Percentiles rank a stretch among this genome's conserved stretches.
Conservation (phyloP, 495 filamentous ascomycete species). For the Podospora appendiculata region DNA sequence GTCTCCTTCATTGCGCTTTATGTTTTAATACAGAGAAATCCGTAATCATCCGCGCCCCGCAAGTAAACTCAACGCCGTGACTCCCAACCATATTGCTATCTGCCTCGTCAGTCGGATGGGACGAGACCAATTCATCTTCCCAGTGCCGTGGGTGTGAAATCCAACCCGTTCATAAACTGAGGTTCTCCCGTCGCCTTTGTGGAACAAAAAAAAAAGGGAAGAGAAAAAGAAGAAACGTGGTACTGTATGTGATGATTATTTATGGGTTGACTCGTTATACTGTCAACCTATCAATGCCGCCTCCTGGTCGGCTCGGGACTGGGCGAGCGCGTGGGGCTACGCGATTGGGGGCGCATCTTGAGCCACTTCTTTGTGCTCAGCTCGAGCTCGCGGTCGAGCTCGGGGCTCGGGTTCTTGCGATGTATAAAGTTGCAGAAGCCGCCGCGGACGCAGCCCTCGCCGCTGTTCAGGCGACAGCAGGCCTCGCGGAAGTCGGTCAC, state of each 20-base stretch:
- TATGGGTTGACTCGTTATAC: too few species aligned
- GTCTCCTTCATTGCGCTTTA: not conserved
- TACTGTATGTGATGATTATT: too few species aligned
- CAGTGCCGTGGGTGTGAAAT: too few species aligned
- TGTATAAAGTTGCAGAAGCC: conserved; percentile 99
- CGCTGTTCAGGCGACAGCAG: conserved; percentile 88
- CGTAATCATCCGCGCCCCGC: not conserved
- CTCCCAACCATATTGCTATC: not conserved
- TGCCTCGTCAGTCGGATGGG: too few species aligned
- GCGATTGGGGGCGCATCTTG: conserved; percentile 74
- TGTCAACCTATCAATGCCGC: conserved; percentile 40
- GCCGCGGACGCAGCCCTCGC: conserved; percentile 90
- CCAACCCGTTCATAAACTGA: too few species aligned
- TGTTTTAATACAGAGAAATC: not conserved
- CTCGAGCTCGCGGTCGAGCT: conserved; percentile 82
- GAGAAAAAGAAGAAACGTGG: too few species aligned
- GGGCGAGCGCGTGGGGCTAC: conserved; percentile 68
- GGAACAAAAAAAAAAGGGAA: too few species aligned
- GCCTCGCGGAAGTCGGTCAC: conserved; percentile 98
- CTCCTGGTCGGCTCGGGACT: conserved; percentile 69
- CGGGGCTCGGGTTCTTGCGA: conserved; percentile 81
- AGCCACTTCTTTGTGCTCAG: conserved; percentile 95
- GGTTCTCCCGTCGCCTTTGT: too few species aligned
- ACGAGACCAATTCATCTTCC: too few species aligned
- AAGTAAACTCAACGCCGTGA: conserved; percentile 5